phyloP scores from a whole-genome alignment of 169 alveolate genomes.

The Cryptosporidium sp. region DNA sequence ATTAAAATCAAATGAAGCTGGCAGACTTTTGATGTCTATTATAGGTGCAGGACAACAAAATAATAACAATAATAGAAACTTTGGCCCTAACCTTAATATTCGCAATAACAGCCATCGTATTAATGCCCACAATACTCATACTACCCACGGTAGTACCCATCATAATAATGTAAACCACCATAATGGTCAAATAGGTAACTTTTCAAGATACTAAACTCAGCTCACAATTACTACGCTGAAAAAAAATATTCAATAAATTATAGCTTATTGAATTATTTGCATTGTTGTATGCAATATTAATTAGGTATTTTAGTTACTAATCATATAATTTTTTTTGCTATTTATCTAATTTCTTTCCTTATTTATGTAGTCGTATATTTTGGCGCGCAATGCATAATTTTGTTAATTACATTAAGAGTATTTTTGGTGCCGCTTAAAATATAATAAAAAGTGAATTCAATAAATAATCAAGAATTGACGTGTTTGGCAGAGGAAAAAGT shows the following conservation, averaged over 20 bases:
- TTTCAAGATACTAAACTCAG: conserved; percentile 9
- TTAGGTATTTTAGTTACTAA: background rate
- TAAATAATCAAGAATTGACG: background rate
- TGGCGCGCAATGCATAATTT: background rate
- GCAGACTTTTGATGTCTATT: conserved; percentile 64
- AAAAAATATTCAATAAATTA: too few relatives aligned
- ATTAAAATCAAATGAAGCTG: conserved; percentile 66
- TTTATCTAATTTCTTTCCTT: too few relatives aligned
- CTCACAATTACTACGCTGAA: background rate
- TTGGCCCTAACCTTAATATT: background rate
- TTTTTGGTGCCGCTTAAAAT: background rate
- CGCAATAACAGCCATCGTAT: background rate
- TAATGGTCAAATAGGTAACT: conserved; percentile 18
- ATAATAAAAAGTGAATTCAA: background rate
- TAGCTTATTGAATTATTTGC: too few relatives aligned
- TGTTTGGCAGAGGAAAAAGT: background rate
- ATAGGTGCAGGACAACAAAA: conserved; percentile 66
- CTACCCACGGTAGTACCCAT: background rate
- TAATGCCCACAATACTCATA: conserved; percentile 9
- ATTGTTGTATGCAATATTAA: too few relatives aligned
- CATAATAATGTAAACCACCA: conserved; percentile 11
- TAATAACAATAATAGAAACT: conserved; percentile 19
- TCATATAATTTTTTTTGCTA: too few relatives aligned
- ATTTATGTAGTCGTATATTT: too few relatives aligned
- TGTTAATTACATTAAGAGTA: background rate